Percentiles rank a stretch among this genome's conserved stretches.
Conservation (phyloP, 208 protist species). For the Phytomonas sp. region DNA sequence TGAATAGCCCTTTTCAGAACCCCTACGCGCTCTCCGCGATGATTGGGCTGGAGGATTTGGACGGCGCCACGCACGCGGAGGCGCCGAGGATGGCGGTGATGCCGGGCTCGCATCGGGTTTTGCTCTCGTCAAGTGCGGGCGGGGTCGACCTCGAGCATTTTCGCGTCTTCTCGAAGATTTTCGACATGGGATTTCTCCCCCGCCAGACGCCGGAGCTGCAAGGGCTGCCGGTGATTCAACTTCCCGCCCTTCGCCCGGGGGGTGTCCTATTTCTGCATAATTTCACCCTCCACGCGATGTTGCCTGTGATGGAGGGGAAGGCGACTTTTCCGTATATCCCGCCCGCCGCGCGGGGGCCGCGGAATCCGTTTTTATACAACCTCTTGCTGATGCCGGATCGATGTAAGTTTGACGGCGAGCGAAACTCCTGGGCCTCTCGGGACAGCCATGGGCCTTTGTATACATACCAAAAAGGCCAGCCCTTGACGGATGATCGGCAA, state of each 20-base stretch:
- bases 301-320: slow-evolving; percentile 36
- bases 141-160: too few relatives aligned
- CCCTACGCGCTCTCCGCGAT: slow-evolving; percentile 36
- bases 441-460: slow-evolving; percentile 70
- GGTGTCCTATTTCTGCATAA: slow-evolving; percentile 53
- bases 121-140: slow-evolving; percentile 18
- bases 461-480: slow-evolving; percentile 45
- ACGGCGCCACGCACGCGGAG: background rate
- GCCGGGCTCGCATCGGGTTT: slow-evolving; percentile 63
- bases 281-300: slow-evolving; percentile 31
- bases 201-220: slow-evolving; percentile 35
- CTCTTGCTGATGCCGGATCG: slow-evolving; percentile 65
- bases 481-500: slow-evolving; percentile 38
- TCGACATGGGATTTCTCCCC: slow-evolving; percentile 57
- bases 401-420: slow-evolving; percentile 59
- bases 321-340: slow-evolving; percentile 17
- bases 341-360: slow-evolving; percentile 12
- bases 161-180: slow-evolving; percentile 18
- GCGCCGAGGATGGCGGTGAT: slow-evolving; percentile 25
- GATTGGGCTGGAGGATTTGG: slow-evolving; percentile 26
- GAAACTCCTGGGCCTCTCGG: slow-evolving; percentile 54
- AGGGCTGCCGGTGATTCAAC: slow-evolving; percentile 27
- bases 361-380: slow-evolving; percentile 35
- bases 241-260: slow-evolving; percentile 43
- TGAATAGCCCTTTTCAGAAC: slow-evolving; percentile 18